Conservation (phyloP, 257 asterid genomes). For the Paulownia fortunei region DNA sequence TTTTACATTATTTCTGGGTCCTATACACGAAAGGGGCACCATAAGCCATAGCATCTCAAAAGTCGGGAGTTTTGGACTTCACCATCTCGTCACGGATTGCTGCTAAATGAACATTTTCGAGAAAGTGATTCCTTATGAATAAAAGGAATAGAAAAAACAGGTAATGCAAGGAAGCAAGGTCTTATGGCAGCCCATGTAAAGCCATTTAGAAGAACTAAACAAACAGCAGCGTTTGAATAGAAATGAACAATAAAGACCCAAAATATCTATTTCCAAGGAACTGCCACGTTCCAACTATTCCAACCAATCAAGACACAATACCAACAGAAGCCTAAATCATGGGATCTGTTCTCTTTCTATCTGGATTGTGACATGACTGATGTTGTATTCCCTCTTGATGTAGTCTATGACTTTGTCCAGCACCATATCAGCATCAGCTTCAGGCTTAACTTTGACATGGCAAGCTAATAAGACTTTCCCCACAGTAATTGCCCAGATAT, state of each 20-base stretch:
- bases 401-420: constrained; percentile 77
- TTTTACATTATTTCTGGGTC: neutral
- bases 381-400: constrained; percentile 78
- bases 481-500: constrained; percentile 93
- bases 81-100: neutral
- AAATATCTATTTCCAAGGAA: neutral
- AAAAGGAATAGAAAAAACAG: neutral
- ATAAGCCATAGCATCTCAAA: too few relatives aligned
- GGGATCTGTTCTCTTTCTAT: constrained; percentile 67
- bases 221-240: neutral
- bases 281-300: neutral
- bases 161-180: neutral
- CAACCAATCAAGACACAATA: neutral
- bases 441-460: constrained; percentile 77
- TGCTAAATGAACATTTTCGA: neutral
- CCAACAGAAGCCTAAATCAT: neutral
- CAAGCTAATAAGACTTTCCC: constrained; percentile 87
- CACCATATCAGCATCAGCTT: constrained; percentile 84
- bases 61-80: too few relatives aligned
- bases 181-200: neutral
- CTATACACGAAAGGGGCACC: neutral
- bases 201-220: neutral
- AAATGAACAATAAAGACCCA: neutral
- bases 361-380: constrained; percentile 88
- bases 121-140: neutral